Base-by-base conservation (phyloP, 179 eudicot genomes). In the Spergularia azorica region DNA sequence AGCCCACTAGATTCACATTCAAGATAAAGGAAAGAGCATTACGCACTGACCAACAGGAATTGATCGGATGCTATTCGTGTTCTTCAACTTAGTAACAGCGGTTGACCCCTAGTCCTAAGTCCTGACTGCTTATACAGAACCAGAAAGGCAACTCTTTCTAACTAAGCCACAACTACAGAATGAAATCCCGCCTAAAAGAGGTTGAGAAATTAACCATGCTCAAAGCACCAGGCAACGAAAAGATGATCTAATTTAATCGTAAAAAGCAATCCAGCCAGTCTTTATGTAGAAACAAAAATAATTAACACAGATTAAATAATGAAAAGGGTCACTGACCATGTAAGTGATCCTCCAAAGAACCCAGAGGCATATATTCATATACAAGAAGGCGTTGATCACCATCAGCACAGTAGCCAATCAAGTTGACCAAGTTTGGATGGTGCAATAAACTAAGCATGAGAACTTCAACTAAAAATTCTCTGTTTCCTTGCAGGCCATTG, bases 361-460 rank as follows among this genome's bases (percentile, higher is more conserved):
- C 98, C 84, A 92, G 82, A 20, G 98, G 92, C 98, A 94, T 92
- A 78, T 83, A 94, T 76, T 94, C 98, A 70, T 94, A 94, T 63
- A 94, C 98, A 83, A 94, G 96, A 77, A 94, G 96, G 70, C 98
- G 90, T 80, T 94, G 96, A 70, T 94, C 98, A 21, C 97, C 95
- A 79, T 94, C 95, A 66, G 95, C 97, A 76, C 95, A 94, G 80
- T 92, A 94, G 59, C 97, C 98, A 59, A 90, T 92, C 85, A 94
- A 84, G 83, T 92, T 92, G 60, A 94, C 97, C 55, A 92, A 89
- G 83, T 94, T 94, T 21, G 86, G 87, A 81, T 94, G 98, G 82
- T 94, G 97, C 74, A 90, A 85, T 6, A 90, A 89, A 79, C 98
- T 92, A 73, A 94, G 97, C 98, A 91, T 91, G 56, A 91, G 90